These are phyloP conservation scores for Teunomyces pallodes DNA, from an alignment of 805 yeast species.

Conservation along the genomic window DNA sequence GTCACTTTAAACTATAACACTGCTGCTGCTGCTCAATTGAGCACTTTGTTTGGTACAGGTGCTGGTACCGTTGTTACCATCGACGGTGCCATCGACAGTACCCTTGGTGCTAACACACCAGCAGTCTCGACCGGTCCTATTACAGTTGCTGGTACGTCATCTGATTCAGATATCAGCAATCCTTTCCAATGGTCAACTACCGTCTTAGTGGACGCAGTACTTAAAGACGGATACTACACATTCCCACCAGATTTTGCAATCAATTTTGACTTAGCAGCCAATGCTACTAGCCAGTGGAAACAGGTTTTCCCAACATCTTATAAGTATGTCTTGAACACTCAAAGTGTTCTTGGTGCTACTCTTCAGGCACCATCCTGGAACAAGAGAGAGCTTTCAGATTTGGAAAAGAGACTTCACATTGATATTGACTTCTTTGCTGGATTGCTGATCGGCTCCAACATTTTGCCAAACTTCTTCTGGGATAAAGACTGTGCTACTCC, in stretches of 20 bases:
- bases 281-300: slow-evolving; percentile 1
- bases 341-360: background rate
- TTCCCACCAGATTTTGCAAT: slow-evolving; percentile 16
- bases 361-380: slow-evolving; percentile 1
- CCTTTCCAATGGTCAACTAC: slow-evolving; percentile 16
- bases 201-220: slow-evolving; percentile 13
- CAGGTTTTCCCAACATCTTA: slow-evolving; percentile 8
- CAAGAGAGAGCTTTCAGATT: slow-evolving; percentile 8
- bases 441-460: slow-evolving; percentile 8
- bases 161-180: slow-evolving; percentile 9
- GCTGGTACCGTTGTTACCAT: slow-evolving; percentile 7
- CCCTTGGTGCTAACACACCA: background rate
- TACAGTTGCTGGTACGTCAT: slow-evolving; percentile 11
- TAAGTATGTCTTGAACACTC: background rate
- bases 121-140: background rate
- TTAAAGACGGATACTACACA: slow-evolving; percentile 12
- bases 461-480: slow-evolving; percentile 19
- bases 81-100: background rate
- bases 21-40: slow-evolving; percentile 13
- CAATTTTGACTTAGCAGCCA: slow-evolving; percentile 12
- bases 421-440: slow-evolving; percentile 7
- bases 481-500: slow-evolving; percentile 7
- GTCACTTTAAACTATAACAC: slow-evolving; percentile 18
- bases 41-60: slow-evolving; percentile 8
- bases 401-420: slow-evolving; percentile 5